A percentile compares a stretch with the other conserved stretches of the same genome.
phyloP scores from a whole-genome alignment of 139 green algal species.

The Micractinium conductrix region DNA sequence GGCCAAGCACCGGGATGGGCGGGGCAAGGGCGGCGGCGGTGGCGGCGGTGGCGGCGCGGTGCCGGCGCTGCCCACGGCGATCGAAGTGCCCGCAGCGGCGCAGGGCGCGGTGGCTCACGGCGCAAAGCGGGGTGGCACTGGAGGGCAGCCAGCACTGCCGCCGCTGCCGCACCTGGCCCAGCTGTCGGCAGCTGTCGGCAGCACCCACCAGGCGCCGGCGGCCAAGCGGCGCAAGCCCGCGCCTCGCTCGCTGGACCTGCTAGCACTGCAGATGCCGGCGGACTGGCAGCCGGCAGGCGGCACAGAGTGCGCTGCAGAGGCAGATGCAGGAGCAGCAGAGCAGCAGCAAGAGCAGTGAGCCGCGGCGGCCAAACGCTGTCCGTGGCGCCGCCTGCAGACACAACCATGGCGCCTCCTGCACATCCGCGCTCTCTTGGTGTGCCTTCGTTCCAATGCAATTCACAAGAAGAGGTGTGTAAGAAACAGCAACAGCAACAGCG shows the following conservation, averaged over 20 bases:
- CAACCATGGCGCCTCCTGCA: no score
- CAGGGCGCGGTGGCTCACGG: background rate
- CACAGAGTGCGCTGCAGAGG: no score
- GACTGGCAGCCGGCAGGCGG: background rate
- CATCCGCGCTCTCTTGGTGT: no score
- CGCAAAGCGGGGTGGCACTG: background rate
- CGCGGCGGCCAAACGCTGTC: background rate
- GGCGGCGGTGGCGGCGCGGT: background rate
- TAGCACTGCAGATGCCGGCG: background rate
- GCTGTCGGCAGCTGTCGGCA: no score
- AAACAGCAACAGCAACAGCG: no score
- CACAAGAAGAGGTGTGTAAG: no score
- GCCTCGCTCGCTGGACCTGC: background rate
- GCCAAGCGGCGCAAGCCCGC: background rate
- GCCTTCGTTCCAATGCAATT: no score
- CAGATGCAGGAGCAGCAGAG: background rate
- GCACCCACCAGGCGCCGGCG: background rate
- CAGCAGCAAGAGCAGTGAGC: background rate
- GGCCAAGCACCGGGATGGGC: background rate
- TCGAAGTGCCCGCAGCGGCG: background rate
- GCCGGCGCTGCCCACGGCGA: no score
- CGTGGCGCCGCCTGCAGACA: no score
- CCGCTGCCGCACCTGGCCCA: background rate
- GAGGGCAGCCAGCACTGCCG: background rate
- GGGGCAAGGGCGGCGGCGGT: no score